Conservation (phyloP, 2,329 filamentous ascomycete genomes). For the Zymoseptoria pseudotritici region DNA sequence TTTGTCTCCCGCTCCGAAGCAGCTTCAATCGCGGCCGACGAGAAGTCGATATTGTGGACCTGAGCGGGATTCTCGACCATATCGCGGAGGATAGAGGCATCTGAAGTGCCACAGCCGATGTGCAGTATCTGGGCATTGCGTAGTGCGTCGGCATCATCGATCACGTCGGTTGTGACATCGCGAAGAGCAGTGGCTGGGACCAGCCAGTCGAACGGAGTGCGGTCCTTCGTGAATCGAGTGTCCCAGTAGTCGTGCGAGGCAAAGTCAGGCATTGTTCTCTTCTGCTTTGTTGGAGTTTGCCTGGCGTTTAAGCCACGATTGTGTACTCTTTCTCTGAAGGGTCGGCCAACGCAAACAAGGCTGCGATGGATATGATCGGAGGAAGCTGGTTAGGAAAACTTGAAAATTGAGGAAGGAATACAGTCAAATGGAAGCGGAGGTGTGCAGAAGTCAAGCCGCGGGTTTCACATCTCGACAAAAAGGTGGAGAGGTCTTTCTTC, state of each 20-base stretch:
- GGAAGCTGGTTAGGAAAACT: not conserved
- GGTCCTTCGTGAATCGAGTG: slow-evolving; percentile 12
- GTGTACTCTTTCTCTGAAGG: not conserved
- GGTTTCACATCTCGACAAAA: not conserved
- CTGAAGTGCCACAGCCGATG: slow-evolving; percentile 17
- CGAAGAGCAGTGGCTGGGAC: slow-evolving; percentile 11
- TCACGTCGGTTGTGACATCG: slow-evolving; percentile 12
- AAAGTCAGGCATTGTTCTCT: slow-evolving; percentile 16
- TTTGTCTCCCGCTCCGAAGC: slow-evolving; percentile 14
- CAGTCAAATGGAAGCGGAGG: not conserved
- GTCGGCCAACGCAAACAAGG: not conserved
- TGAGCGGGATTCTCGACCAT: slow-evolving; percentile 12
- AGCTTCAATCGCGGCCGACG: slow-evolving; percentile 11
- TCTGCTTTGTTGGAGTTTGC: not conserved
- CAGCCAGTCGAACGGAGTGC: slow-evolving; percentile 17
- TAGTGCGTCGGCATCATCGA: slow-evolving; percentile 8
- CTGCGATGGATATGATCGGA: not conserved
- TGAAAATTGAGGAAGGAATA: not conserved
- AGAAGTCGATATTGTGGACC: slow-evolving; percentile 19
- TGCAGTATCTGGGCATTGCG: slow-evolving; percentile 14
- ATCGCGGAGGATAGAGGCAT: slow-evolving; percentile 8
- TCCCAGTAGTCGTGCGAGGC: slow-evolving; percentile 18
- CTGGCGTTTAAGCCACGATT: not conserved
- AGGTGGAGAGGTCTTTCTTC: not conserved
- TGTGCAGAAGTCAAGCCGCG: not conserved